Evolutionary conservation across 164 flowering plant genomes (phyloP).

Genomic region (Magnolia changhungtana): DNA sequence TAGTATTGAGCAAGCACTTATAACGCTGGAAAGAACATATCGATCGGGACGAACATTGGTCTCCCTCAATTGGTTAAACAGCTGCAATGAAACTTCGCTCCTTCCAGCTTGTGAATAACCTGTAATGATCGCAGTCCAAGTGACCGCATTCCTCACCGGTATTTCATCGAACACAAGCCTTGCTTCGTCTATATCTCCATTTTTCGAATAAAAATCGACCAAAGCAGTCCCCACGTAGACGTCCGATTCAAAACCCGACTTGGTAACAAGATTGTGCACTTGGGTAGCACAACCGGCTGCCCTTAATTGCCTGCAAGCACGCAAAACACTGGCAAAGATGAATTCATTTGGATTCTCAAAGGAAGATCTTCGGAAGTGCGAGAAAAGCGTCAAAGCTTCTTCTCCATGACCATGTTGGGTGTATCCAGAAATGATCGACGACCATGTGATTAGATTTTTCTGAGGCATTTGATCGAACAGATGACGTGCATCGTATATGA

Average conservation of each 20-base stretch:
- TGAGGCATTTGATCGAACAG: constrained; percentile 56
- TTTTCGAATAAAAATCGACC: constrained; percentile 52
- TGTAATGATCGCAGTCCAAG: constrained; percentile 66
- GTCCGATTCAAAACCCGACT: constrained; percentile 43
- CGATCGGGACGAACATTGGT: constrained; percentile 45
- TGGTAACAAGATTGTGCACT: constrained; percentile 41
- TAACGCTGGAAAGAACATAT: constrained; percentile 53
- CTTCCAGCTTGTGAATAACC: constrained; percentile 51
- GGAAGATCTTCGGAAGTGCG: constrained; percentile 23
- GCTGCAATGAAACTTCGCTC: constrained; percentile 41
- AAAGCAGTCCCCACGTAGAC: constrained; percentile 62
- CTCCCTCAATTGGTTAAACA: constrained; percentile 46
- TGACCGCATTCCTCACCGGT: constrained; percentile 40
- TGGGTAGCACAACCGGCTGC: constrained; percentile 28
- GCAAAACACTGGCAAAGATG: constrained; percentile 52
- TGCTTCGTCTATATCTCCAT: constrained; percentile 41
- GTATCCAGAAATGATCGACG: constrained; percentile 51
- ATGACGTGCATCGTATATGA: constrained; percentile 26
- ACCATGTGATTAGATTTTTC: constrained; percentile 52
- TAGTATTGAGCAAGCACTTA: constrained; percentile 56
- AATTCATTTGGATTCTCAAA: constrained; percentile 44
- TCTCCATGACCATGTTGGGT: constrained; percentile 33
- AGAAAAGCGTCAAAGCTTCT: constrained; percentile 41
- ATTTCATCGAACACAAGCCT: constrained; percentile 46
- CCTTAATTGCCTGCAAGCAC: constrained; percentile 41